phyloP scores from a whole-genome alignment of 2,329 filamentous ascomycete species.

The Zasmidium citrigriseum region DNA sequence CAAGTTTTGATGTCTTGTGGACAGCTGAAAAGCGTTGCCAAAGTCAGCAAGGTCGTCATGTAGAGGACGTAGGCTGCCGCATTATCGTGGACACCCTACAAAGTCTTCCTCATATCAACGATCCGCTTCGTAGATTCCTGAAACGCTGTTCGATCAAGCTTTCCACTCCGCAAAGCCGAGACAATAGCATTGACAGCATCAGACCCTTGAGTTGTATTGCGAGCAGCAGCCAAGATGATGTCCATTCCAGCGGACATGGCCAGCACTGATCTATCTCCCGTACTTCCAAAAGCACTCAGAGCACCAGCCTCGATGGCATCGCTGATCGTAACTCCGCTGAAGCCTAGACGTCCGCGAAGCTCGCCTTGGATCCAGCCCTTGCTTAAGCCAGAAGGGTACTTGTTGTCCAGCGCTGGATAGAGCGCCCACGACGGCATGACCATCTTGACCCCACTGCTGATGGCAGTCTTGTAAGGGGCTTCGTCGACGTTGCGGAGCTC shows the following conservation, averaged over 20 bases:
- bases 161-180: conserved; percentile 9
- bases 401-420: conserved; percentile 16
- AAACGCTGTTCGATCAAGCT: conserved; percentile 15
- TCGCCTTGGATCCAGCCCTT: conserved; percentile 14
- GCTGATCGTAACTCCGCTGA: conserved; percentile 20
- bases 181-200: conserved; percentile 12
- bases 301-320: conserved; percentile 22
- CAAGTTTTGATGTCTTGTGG: no score
- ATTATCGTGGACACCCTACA: no score
- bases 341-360: conserved; percentile 14
- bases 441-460: conserved; percentile 12
- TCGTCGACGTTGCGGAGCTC: conserved; percentile 14
- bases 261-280: conserved; percentile 9
- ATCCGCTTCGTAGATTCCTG: conserved; percentile 15
- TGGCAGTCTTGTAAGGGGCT: conserved; percentile 15
- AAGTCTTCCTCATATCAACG: conserved; percentile 1
- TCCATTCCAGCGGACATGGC: conserved; percentile 20
- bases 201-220: conserved; percentile 13
- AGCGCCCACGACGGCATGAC: conserved; percentile 22
- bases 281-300: conserved; percentile 16
- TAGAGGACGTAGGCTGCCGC: no score
- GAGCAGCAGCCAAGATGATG: conserved; percentile 14
- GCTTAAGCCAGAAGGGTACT: conserved; percentile 15
- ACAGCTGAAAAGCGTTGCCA: no score
- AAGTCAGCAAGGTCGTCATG: no score